Evolutionary conservation across 1,284 basidiomycete species (phyloP), one percentile per base, ranked within the genome.

Genomic region (Rhodotorula sp.): DNA sequence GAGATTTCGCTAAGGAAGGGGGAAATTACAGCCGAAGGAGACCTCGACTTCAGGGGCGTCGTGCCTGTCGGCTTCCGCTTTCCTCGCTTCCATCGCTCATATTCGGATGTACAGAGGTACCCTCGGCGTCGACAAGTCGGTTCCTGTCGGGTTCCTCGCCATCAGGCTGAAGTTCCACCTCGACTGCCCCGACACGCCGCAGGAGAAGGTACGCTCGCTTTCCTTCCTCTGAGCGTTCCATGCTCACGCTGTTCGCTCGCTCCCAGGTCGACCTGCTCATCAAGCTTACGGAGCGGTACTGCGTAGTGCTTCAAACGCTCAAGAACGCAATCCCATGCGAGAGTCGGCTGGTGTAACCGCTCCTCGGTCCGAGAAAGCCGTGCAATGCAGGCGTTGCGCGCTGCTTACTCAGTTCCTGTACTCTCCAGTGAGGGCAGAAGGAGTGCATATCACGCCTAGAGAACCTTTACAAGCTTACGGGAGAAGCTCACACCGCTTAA

Each of bases 261-360:
- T 1, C 21, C 22, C 63, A 72, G 67, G 51, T 72, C 21, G 67
- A 66, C 44, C 61, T 66, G 32, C 60, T 72, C 46, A 48, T 69
- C 63, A 55, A 69, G 60, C 36, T 69, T 9, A 72, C 71, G 21
- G 71, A 72, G 64, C 59, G 71, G 29, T 72, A 72, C 59, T 72
- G 71, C 22, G 71, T 72, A 36, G 64, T 72, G 12, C 39, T 65
- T 22, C 67, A 70, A 36, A 67, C 65, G 15, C 55, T 71, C 3
- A 67, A 64, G 50, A 63, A 61, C 8, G 55, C 60, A 6, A 58
- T 63, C 2, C 48, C 50, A 0, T 58, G 54, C 37, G 51, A 54
- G 60, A 56, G 51, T 12, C 7, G 8, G 21, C 21, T 63, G 1
- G n/a, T 39, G 29, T 62, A 62, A 15, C n/a, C n/a, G 46, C 59